Evolutionary conservation across 1,139 yeast species (phyloP).

Genomic region (Geotrichum cucujoidarum): DNA sequence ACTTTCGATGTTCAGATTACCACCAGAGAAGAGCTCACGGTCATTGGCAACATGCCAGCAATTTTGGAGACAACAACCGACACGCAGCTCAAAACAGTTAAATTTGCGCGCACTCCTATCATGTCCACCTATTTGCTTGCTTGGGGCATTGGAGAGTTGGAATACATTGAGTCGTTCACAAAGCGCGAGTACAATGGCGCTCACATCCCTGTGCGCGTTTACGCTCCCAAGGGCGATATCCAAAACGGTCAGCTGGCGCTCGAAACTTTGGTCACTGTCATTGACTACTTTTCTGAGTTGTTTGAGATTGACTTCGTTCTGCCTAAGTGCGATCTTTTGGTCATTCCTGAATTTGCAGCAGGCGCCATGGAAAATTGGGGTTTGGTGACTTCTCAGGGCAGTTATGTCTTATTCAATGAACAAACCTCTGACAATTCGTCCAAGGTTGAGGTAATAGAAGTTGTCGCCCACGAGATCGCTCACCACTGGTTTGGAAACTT

Average conservation of each 20-base stretch:
- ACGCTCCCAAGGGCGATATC: conserved; percentile 62
- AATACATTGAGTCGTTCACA: conserved; percentile 52
- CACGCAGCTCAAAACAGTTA: conserved; percentile 35
- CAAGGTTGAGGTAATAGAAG: conserved; percentile 69
- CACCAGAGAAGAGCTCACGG: conserved; percentile 56
- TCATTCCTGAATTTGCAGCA: conserved; percentile 69
- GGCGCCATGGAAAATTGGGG: conserved; percentile 89
- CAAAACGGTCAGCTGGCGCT: conserved; percentile 60
- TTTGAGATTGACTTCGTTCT: conserved; percentile 66
- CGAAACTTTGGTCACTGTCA: conserved; percentile 59
- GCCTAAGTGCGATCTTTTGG: conserved; percentile 66
- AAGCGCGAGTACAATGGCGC: conserved; percentile 42
- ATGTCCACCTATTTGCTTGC: conserved; percentile 76
- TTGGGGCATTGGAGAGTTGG: conserved; percentile 73
- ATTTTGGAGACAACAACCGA: conserved; percentile 44
- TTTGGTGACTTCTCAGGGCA: conserved; percentile 64
- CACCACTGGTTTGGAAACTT: conserved; percentile 84
- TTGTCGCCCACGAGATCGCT: conserved; percentile 74
- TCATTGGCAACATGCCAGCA: conserved; percentile 77
- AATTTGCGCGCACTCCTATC: conserved; percentile 57
- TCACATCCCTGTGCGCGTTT: conserved; percentile 63
- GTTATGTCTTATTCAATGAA: conserved; percentile 61
- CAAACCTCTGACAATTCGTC: conserved; percentile 49
- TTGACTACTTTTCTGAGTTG: conserved; percentile 59
- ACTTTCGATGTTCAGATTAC: conserved; percentile 63